Base-by-base conservation (phyloP, 176 grass and related monocot species). In the Miscanthus lutarioriparius region DNA sequence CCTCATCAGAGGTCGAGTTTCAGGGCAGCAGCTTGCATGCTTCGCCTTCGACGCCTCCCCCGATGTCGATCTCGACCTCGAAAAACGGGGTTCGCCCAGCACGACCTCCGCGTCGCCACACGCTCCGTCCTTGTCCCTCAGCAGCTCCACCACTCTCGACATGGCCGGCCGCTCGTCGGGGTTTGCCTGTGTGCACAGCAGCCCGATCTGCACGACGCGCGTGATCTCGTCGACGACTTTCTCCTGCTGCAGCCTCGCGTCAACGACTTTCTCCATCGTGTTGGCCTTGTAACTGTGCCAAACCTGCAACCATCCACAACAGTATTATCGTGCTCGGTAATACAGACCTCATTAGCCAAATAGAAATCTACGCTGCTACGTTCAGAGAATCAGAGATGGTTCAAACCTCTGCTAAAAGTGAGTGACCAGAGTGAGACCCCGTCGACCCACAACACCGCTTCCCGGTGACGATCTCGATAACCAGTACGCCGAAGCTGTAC, bases 401-500 rank as follows among this genome's bases (percentile, higher is more conserved):
- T 44, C 14, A 43, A 74, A 74, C 81, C 81, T 75, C 38, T 75
- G 81, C 70, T 36, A 83, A 48, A 20, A 83, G 70, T 44, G 70
- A 83, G 16, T 83, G 67, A 1, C 67, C 67, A 30, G 49, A 43
- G 65, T 19, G 74, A 62, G 53, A 79, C 20, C 84, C 76, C 2
- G 27, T 64, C 2, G 84, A 79, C 2, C 15, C 54, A 38, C 77
- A 62, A 25, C 27, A 72, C 22, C 48, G 68, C 39, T 79, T 88
- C 58, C 87, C 87, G 0, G 87, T 81, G 40, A 81, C 75, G 30
- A 88, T 67, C 56, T 84, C 87, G 19, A 88, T 38, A 13, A 74
- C 53, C 80, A 88, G 39, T 53, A 84, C 76, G 8, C 87, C 87
- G 19, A 73, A 88, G 81, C 87, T 88, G 45, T 84, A 84, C n/a